phyloP scores from a whole-genome alignment of 768 basidiomycete genomes.

The Rhodotorula toruloides region DNA sequence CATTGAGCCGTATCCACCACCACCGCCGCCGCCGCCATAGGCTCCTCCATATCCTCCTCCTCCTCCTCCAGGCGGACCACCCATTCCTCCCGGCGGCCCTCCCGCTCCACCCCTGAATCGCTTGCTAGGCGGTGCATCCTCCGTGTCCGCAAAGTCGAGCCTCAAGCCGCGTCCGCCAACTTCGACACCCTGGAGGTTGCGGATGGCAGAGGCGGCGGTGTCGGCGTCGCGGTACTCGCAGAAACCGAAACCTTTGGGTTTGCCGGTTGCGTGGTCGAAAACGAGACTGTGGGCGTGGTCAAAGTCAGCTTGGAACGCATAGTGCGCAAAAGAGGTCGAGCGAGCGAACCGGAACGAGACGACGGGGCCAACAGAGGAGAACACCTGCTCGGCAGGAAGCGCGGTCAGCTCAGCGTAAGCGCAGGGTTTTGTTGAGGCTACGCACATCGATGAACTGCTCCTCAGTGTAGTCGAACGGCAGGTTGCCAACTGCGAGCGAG shows the following conservation, averaged over 20 bases:
- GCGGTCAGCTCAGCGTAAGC: background rate
- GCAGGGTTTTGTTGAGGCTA: background rate
- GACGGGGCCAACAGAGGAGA: conserved; percentile 42
- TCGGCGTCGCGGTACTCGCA: conserved; percentile 65
- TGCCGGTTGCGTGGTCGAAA: conserved; percentile 62
- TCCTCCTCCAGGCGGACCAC: too few relatives aligned
- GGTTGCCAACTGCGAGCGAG: conserved; percentile 33
- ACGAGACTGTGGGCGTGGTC: conserved; percentile 36
- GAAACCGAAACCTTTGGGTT: conserved; percentile 75
- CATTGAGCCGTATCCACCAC: background rate
- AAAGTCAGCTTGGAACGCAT: background rate
- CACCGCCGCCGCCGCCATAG: conserved; percentile 32
- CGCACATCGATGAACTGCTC: conserved; percentile 38
- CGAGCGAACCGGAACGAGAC: conserved; percentile 37
- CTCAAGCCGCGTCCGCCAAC: conserved; percentile 87
- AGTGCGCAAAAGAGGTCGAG: background rate
- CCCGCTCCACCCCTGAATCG: conserved; percentile 63
- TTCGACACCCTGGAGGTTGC: conserved; percentile 88
- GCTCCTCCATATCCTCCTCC: conserved; percentile 26
- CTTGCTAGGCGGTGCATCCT: conserved; percentile 84
- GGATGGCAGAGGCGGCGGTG: conserved; percentile 88
- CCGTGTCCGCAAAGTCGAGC: conserved; percentile 89
- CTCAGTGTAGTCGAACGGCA: conserved; percentile 39
- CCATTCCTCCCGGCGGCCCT: conserved; percentile 48
- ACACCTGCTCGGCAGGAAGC: conserved; percentile 31